A percentile compares a stretch with the other conserved stretches of the same genome.
These are phyloP conservation scores for Bombardia bombarda DNA, from an alignment of 495 filamentous ascomycete species.

Conservation along the genomic window DNA sequence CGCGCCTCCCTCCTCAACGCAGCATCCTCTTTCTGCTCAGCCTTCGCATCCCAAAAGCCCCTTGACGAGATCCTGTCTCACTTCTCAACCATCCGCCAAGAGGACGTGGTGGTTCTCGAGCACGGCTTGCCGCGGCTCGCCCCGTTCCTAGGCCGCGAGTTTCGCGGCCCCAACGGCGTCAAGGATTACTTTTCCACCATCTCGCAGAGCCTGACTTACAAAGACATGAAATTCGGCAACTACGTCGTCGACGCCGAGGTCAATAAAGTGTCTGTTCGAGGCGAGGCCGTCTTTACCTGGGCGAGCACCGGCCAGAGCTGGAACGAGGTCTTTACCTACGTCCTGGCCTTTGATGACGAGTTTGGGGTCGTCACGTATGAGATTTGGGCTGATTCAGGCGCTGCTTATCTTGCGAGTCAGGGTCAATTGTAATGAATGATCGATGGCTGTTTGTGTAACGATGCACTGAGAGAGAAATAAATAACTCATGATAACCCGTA, in stretches of 20 bases:
- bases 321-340: constrained; percentile 53
- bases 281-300: constrained; percentile 43
- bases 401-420: constrained; percentile 48
- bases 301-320: constrained; percentile 43
- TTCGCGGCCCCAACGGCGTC: constrained; percentile 40
- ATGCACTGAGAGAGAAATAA: background rate
- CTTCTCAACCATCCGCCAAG: constrained; percentile 36
- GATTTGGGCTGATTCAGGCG: constrained; percentile 60
- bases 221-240: constrained; percentile 43
- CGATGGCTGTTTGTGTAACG: no score
- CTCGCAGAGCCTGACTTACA: constrained; percentile 29
- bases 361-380: constrained; percentile 44
- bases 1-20: constrained; percentile 34
- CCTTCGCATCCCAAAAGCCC: constrained; percentile 33
- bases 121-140: constrained; percentile 45
- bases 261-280: constrained; percentile 40
- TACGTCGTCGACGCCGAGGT: constrained; percentile 43
- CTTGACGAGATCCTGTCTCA: constrained; percentile 26
- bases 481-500: background rate
- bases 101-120: constrained; percentile 36
- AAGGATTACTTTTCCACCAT: constrained; percentile 42
- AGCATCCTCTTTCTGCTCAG: constrained; percentile 36
- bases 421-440: constrained; percentile 23
- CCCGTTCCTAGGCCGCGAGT: constrained; percentile 52
- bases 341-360: constrained; percentile 37